Conservation (phyloP, 305 asterid genomes). For the Stenogyne calaminthoides region DNA sequence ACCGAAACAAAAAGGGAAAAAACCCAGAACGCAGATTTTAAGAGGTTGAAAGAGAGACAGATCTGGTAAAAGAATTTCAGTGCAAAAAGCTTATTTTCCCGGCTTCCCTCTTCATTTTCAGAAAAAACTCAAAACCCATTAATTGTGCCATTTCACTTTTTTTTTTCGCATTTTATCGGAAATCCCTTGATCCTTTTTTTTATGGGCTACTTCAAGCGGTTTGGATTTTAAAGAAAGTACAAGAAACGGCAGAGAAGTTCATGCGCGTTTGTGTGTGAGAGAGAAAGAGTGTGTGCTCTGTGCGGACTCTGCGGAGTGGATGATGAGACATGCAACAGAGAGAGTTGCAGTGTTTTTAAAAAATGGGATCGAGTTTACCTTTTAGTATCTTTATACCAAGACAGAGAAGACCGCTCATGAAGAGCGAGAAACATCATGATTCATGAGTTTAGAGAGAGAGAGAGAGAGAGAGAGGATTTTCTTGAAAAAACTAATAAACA, state of each 20-base stretch:
- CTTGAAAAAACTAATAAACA: conserved; percentile 1
- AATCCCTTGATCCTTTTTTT: conserved; percentile 1
- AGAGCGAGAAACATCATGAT: conserved; percentile 18
- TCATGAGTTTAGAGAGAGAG: conserved; percentile 2
- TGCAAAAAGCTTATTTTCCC: conserved; percentile 22
- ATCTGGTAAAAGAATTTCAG: conserved; percentile 37
- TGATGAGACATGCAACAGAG: conserved; percentile 34
- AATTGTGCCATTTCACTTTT: conserved; percentile 26
- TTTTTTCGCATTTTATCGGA: conserved; percentile 16
- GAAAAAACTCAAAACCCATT: conserved; percentile 27
- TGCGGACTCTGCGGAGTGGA: conserved; percentile 29
- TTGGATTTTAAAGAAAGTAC: conserved; percentile 30
- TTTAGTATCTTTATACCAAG: conserved; percentile 35
- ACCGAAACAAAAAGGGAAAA: background rate
- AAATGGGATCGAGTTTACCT: conserved; percentile 41
- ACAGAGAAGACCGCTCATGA: conserved; percentile 23
- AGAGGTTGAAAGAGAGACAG: conserved; percentile 28
- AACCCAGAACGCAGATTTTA: background rate
- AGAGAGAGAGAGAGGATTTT: conserved; percentile 32
- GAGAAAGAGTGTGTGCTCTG: background rate
- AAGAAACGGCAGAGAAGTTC: conserved; percentile 25
- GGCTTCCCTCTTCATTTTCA: conserved; percentile 17
- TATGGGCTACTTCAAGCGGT: conserved; percentile 25
- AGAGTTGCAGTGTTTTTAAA: conserved; percentile 22
- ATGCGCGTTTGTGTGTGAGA: background rate